These are phyloP conservation scores for Chenopodium formosanum DNA, from an alignment of 148 eudicot genomes.

Conservation along the genomic window DNA sequence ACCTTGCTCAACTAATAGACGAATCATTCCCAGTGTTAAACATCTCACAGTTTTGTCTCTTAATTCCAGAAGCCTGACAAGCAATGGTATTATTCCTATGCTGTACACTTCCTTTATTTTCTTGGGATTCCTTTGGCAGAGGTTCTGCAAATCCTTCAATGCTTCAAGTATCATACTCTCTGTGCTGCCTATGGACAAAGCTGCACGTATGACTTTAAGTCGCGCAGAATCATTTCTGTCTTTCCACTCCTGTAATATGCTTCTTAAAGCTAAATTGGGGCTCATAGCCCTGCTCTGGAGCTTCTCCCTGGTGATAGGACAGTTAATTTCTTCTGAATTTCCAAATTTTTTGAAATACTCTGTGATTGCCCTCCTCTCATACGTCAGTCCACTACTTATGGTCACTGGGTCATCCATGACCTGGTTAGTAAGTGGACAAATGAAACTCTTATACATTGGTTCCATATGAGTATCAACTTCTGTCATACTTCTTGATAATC, in stretches of 20 bases:
- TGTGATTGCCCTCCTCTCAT: slow-evolving; percentile 55
- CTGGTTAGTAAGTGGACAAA: slow-evolving; percentile 65
- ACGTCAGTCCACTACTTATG: slow-evolving; percentile 69
- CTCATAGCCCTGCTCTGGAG: slow-evolving; percentile 43
- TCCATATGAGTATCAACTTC: slow-evolving; percentile 50
- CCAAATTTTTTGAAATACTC: slow-evolving; percentile 47
- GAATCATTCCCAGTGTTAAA: slow-evolving; percentile 50
- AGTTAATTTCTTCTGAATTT: slow-evolving; percentile 37
- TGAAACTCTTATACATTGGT: slow-evolving; percentile 62
- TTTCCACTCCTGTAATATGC: slow-evolving; percentile 68
- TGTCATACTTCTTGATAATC: slow-evolving; percentile 35
- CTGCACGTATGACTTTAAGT: slow-evolving; percentile 56
- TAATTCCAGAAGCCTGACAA: slow-evolving; percentile 54
- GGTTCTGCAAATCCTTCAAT: slow-evolving; percentile 46
- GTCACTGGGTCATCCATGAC: slow-evolving; percentile 88
- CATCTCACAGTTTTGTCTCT: slow-evolving; percentile 53
- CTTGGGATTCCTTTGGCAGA: slow-evolving; percentile 42
- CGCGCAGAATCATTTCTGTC: slow-evolving; percentile 66
- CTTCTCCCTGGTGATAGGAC: slow-evolving; percentile 60
- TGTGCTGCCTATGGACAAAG: slow-evolving; percentile 51
- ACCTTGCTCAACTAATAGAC: slow-evolving; percentile 47
- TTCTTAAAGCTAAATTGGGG: slow-evolving; percentile 55
- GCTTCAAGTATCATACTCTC: slow-evolving; percentile 61
- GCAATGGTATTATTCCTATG: slow-evolving; percentile 61
- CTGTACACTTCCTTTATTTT: slow-evolving; percentile 40